A percentile compares a stretch with the other conserved stretches of the same genome.
Evolutionary conservation across 352 stramenopile genomes (phyloP).

Genomic region (Globisporangium cylindrosporum): DNA sequence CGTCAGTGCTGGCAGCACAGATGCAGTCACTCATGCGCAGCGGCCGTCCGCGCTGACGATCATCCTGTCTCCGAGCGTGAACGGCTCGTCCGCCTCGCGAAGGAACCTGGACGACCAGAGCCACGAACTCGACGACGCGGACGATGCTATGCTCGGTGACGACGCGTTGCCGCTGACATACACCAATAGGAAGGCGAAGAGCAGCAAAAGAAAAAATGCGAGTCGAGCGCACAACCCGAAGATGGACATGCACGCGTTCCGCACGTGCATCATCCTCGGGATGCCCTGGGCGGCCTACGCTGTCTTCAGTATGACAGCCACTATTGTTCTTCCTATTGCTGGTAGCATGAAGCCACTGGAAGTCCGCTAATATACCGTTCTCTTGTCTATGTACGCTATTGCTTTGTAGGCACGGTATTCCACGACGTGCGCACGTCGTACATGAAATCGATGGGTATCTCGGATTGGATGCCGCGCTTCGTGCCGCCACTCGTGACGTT

Average conservation of each 20-base stretch:
- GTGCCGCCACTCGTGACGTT: conserved; percentile 59
- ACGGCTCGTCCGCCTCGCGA: not conserved
- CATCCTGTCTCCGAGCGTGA: conserved; percentile 13
- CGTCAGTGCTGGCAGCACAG: not conserved
- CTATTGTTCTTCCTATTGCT: not conserved
- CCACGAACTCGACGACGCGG: not conserved
- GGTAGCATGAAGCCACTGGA: not conserved
- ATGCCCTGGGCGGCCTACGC: conserved; percentile 75
- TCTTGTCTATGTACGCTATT: not conserved
- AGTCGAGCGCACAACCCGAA: not conserved
- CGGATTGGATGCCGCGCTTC: conserved; percentile 55
- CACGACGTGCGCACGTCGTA: conserved; percentile 64
- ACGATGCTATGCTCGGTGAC: conserved; percentile 7
- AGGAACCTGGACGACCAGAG: not conserved
- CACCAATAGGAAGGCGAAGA: not conserved
- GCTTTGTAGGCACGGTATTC: conserved; percentile 61
- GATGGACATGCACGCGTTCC: conserved; percentile 27
- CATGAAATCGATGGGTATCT: conserved; percentile 70
- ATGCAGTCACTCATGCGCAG: not conserved
- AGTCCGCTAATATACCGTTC: not conserved
- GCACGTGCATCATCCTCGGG: conserved; percentile 65
- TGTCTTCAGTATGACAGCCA: conserved; percentile 45
- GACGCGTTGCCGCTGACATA: not conserved
- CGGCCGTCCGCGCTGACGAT: conserved; percentile 6
- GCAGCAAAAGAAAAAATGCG: not conserved